Evolutionary conservation across 2,329 filamentous ascomycete genomes (phyloP).

Genomic region (Hypoxylon sp.): DNA sequence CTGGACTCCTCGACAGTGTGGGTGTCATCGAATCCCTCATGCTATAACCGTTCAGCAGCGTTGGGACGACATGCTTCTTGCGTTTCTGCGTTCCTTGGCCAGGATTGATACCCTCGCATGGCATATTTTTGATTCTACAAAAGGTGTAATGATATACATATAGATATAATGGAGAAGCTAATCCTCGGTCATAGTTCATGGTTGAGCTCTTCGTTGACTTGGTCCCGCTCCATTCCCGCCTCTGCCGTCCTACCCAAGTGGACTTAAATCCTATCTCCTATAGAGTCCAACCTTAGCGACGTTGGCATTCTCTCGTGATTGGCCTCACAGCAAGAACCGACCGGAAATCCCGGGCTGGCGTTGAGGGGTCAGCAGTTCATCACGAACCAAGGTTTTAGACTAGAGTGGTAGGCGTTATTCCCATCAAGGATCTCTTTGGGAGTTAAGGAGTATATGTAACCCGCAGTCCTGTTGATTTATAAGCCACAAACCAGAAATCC

Average conservation of each 20-base stretch:
- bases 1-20: slow-evolving; percentile 11
- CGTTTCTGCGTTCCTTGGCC: slow-evolving; percentile 20
- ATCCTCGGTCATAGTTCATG: slow-evolving; percentile 11
- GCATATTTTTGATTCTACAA: slow-evolving; percentile 29
- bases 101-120: slow-evolving; percentile 35
- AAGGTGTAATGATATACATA: slow-evolving; percentile 30
- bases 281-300: slow-evolving; percentile 11
- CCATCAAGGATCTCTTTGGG: not conserved
- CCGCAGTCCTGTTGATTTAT: too few species aligned
- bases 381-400: slow-evolving; percentile 6
- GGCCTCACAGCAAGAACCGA: not conserved
- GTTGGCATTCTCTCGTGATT: not conserved
- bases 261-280: not conserved
- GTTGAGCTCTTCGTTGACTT: not conserved
- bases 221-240: too few species aligned
- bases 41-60: slow-evolving; percentile 11
- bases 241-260: slow-evolving; percentile 5
- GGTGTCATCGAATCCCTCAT: slow-evolving; percentile 25
- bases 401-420: not conserved
- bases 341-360: not conserved
- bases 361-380: not conserved
- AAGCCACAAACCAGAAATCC: too few species aligned
- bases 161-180: slow-evolving; percentile 33
- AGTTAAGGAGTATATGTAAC: not conserved
- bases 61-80: slow-evolving; percentile 19